Conservation (phyloP, 345 rosid genomes). For the Pelargonium nanum region DNA sequence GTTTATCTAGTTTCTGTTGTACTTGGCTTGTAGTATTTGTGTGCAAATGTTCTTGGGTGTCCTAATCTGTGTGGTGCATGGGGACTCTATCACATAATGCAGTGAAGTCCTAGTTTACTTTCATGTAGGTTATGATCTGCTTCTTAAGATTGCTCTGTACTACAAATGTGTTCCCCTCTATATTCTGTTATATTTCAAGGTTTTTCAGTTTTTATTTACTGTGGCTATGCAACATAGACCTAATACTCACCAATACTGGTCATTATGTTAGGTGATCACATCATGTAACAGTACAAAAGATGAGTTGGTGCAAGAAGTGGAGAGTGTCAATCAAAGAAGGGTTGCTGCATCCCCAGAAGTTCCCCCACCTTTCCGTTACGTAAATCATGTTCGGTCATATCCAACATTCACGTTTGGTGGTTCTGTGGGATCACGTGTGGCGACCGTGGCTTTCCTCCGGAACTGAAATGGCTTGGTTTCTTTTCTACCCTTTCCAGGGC, state of each 20-base stretch:
- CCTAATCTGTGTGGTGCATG: neutral
- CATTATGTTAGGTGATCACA: conserved; percentile 52
- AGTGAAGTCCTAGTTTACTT: neutral
- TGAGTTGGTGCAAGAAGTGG: conserved; percentile 72
- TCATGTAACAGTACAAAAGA: conserved; percentile 86
- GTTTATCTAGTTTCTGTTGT: neutral
- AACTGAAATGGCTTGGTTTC: conserved; percentile 21
- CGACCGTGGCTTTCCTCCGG: conserved; percentile 81
- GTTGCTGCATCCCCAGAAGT: conserved; percentile 28
- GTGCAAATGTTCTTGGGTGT: neutral
- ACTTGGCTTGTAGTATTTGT: neutral
- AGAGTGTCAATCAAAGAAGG: conserved; percentile 47
- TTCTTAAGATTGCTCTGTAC: neutral
- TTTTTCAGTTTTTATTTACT: neutral
- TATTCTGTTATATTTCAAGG: too few species aligned
- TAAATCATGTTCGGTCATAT: conserved; percentile 70
- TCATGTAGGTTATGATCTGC: neutral
- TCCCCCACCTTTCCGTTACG: conserved; percentile 44
- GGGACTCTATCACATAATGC: neutral
- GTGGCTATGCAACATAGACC: neutral
- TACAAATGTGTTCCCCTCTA: neutral
- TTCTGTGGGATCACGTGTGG: conserved; percentile 74
- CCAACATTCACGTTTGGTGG: conserved; percentile 93
- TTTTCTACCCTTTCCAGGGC: too few species aligned
- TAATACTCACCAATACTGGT: neutral